Evolutionary conservation across 1,139 yeast species (phyloP), one percentile per base, ranked within the genome.

Genomic region (Trichomonascaceae sp.): DNA sequence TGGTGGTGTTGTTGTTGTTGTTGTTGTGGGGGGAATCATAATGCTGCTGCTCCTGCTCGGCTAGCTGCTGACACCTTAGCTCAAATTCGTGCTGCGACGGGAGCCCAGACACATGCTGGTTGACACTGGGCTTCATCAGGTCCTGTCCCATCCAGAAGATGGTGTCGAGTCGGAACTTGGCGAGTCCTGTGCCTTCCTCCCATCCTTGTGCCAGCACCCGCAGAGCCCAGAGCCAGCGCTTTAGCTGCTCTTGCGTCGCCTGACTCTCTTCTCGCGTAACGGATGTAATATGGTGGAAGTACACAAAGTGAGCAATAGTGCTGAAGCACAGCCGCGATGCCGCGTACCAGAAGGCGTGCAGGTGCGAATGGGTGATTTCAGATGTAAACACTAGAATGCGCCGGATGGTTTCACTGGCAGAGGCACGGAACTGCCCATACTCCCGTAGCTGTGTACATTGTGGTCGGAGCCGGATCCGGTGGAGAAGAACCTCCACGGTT

Each of bases 121-220:
- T 17, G 25, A 13, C 14, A n/a, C 25, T 13, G 6, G 17, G 13
- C 6, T 32, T 36, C 29, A 48, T 45, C 25, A 48, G 34, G 5
- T 40, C 42, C 15, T 41, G 43, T 18, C 57, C 59, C 43, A 46
- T 46, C 44, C 54, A 49, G 29, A 56, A 54, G 4, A 57, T 49
- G 2, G 57, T 43, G 30, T 56, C 60, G 46, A 57, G 50, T 8
- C 60, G 42, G 33, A 54, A 44, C 1, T 50, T 49, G 0, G 61
- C 61, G 15, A 57, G 40, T 5, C 60, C 60, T 5, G 60, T 49
- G 15, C 62, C 62, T 34, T 57, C 61, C 29, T 52, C 59, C 62
- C 56, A 51, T 11, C 53, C 52, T 34, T 49, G 51, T 23, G 47
- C 38, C 26, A 51, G 37, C 15, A 46, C 50, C 30, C 51, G 43